A percentile compares a stretch with the other conserved stretches of the same genome.
phyloP scores from a whole-genome alignment of 1,284 basidiomycete species.

The Rhodotorula sp. region DNA sequence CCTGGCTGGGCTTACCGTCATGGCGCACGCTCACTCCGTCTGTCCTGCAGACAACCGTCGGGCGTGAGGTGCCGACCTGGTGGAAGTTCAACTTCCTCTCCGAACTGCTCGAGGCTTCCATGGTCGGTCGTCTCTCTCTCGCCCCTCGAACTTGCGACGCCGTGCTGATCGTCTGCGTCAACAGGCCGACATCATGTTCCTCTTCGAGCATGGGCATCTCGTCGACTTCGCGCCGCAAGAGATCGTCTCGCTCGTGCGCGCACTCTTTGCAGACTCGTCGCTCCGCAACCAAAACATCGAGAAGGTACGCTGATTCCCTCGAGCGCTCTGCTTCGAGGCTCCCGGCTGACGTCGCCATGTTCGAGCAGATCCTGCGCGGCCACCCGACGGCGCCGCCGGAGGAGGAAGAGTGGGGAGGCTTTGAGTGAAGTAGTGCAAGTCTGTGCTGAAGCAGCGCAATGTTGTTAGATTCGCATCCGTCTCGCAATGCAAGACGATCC shows the following conservation, averaged over 20 bases:
- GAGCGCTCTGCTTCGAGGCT: too few species aligned
- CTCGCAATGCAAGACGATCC: too few species aligned
- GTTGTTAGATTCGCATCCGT: neutral
- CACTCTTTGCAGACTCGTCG: slow-evolving; percentile 88
- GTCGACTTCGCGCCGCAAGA: slow-evolving; percentile 87
- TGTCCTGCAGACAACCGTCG: slow-evolving; percentile 49
- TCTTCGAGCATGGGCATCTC: slow-evolving; percentile 86
- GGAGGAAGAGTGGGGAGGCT: slow-evolving; percentile 21
- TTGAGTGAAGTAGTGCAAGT: neutral
- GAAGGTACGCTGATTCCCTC: slow-evolving; percentile 15
- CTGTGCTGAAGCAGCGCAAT: neutral
- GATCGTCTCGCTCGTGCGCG: slow-evolving; percentile 74
- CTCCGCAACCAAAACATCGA: slow-evolving; percentile 76
- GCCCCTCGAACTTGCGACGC: too few species aligned
- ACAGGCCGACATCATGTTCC: slow-evolving; percentile 76
- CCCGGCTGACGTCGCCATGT: neutral
- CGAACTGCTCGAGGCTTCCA: slow-evolving; percentile 85
- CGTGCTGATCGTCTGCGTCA: neutral
- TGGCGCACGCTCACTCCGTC: slow-evolving; percentile 43
- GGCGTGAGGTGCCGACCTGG: slow-evolving; percentile 75
- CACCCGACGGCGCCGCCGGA: slow-evolving; percentile 24
- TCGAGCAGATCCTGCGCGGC: slow-evolving; percentile 8
- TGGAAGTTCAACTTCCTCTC: slow-evolving; percentile 90
- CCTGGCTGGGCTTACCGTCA: neutral
- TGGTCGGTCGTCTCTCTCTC: slow-evolving; percentile 56